Evolutionary conservation across 169 alveolate species (phyloP).

Genomic region (Plasmodium relictum): DNA sequence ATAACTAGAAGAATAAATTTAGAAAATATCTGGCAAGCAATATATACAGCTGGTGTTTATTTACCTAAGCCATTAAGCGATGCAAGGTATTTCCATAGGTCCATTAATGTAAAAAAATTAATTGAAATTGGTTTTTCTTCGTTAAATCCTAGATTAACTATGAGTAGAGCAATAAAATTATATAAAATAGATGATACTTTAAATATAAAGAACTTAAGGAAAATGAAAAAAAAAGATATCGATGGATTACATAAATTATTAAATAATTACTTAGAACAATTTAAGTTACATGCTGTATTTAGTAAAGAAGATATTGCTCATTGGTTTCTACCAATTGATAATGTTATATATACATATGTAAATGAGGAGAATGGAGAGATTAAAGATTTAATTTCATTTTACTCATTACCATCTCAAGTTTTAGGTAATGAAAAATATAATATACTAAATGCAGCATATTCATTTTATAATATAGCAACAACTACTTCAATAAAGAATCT

Average conservation of each 20-base stretch:
- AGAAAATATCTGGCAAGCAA: conserved; percentile 97
- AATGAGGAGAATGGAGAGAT: conserved; percentile 87
- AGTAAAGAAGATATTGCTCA: conserved; percentile 93
- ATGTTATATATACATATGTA: conserved; percentile 95
- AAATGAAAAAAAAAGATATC: conserved; percentile 92
- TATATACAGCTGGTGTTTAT: conserved; percentile 97
- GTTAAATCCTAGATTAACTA: conserved; percentile 90
- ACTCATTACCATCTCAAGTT: conserved; percentile 93
- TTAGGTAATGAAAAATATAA: conserved; percentile 90
- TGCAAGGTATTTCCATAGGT: conserved; percentile 92
- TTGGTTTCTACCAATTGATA: conserved; percentile 91
- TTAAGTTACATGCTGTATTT: conserved; percentile 89
- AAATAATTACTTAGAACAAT: conserved; percentile 81
- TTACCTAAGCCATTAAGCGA: conserved; percentile 96
- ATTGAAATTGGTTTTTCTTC: conserved; percentile 90
- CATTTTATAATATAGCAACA: conserved; percentile 92
- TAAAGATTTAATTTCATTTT: conserved; percentile 95
- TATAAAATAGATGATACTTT: conserved; percentile 87
- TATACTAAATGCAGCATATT: conserved; percentile 91
- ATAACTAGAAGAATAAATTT: conserved; percentile 97
- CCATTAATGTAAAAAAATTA: conserved; percentile 90
- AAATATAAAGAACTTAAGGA: conserved; percentile 87
- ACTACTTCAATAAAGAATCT: conserved; percentile 87
- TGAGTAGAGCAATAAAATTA: conserved; percentile 91
- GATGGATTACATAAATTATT: conserved; percentile 88